Percentiles rank a stretch among this genome's conserved stretches.
These are phyloP conservation scores for Kwoniella mangroviensis DNA, from an alignment of 768 basidiomycete genomes.

Conservation along the genomic window DNA sequence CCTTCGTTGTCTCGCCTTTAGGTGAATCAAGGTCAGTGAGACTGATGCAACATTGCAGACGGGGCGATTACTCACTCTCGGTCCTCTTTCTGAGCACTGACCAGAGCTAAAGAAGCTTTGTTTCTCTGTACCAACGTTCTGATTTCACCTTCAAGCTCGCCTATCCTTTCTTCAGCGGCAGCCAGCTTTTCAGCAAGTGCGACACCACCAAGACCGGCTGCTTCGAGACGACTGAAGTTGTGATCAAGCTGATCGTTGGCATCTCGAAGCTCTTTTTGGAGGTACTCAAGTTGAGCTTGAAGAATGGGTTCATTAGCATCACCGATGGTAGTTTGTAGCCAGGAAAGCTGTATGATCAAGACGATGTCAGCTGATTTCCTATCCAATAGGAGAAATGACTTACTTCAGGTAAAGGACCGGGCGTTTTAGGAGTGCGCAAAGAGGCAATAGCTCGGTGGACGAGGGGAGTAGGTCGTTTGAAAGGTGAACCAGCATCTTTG, in stretches of 20 bases:
- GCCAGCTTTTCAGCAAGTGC: slow-evolving; percentile 50
- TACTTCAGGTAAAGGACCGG: slow-evolving; percentile 50
- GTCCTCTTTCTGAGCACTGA: slow-evolving; percentile 38
- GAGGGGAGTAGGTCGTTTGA: slow-evolving; percentile 38
- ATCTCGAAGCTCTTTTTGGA: slow-evolving; percentile 46
- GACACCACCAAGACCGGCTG: slow-evolving; percentile 48
- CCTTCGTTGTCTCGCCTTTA: slow-evolving; percentile 30
- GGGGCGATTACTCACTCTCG: slow-evolving; percentile 27
- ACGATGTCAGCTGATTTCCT: slow-evolving; percentile 14
- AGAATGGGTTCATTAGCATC: slow-evolving; percentile 45
- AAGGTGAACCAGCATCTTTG: slow-evolving; percentile 41
- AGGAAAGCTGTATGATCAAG: slow-evolving; percentile 39
- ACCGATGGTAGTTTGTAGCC: slow-evolving; percentile 48
- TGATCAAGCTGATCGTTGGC: slow-evolving; percentile 51
- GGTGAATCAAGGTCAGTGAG: background rate
- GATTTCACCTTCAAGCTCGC: slow-evolving; percentile 49
- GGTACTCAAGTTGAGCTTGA: slow-evolving; percentile 45
- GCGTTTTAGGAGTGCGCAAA: slow-evolving; percentile 47
- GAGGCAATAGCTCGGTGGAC: slow-evolving; percentile 43
- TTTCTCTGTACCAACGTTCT: slow-evolving; percentile 37
- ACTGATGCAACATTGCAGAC: slow-evolving; percentile 3
- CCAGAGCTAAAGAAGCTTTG: slow-evolving; percentile 42
- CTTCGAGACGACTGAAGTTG: slow-evolving; percentile 54
- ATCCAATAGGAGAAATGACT: slow-evolving; percentile 1
- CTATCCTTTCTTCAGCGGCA: slow-evolving; percentile 41